Evolutionary conservation across 371 early-diverging fungal species (phyloP).

Genomic region (Rhizopus stolonifer): DNA sequence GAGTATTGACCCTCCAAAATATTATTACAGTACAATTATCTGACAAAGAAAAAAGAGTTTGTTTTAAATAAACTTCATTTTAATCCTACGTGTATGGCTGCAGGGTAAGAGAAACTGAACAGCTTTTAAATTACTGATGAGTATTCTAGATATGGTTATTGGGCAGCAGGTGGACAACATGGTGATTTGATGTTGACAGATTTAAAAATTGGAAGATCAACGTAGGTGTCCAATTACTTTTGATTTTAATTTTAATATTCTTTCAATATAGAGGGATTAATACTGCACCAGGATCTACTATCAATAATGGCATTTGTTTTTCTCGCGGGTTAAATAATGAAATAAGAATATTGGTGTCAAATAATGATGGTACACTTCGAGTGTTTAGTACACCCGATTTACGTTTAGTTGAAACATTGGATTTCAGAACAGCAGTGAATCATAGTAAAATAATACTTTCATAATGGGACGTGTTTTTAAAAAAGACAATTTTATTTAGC

Average conservation of each 20-base stretch:
- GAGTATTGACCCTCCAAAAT: too few relatives aligned
- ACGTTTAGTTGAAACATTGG: slow-evolving; percentile 65
- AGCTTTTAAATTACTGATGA: not conserved
- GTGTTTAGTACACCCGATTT: slow-evolving; percentile 77
- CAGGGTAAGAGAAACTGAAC: slow-evolving; percentile 59
- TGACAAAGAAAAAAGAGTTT: slow-evolving; percentile 39
- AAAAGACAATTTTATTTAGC: slow-evolving; percentile 33
- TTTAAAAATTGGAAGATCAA: slow-evolving; percentile 67
- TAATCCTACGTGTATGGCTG: slow-evolving; percentile 79
- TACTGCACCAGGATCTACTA: slow-evolving; percentile 80
- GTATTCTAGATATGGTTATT: slow-evolving; percentile 62
- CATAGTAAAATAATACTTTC: slow-evolving; percentile 47
- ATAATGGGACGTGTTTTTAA: too few relatives aligned
- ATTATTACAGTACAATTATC: slow-evolving; percentile 57
- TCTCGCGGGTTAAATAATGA: slow-evolving; percentile 57
- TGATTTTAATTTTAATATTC: not conserved
- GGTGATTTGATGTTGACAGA: slow-evolving; percentile 83
- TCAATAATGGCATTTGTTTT: slow-evolving; percentile 90
- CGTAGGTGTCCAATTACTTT: slow-evolving; percentile 13
- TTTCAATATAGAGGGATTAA: slow-evolving; percentile 56
- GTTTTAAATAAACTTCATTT: slow-evolving; percentile 67
- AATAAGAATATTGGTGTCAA: slow-evolving; percentile 79
- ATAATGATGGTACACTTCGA: slow-evolving; percentile 93
- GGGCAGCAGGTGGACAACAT: slow-evolving; percentile 90
- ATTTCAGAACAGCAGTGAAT: slow-evolving; percentile 84